A percentile compares a stretch with the other conserved stretches of the same genome.
phyloP scores from a whole-genome alignment of 768 basidiomycete genomes.

The Xerocomellus amylosporus region DNA sequence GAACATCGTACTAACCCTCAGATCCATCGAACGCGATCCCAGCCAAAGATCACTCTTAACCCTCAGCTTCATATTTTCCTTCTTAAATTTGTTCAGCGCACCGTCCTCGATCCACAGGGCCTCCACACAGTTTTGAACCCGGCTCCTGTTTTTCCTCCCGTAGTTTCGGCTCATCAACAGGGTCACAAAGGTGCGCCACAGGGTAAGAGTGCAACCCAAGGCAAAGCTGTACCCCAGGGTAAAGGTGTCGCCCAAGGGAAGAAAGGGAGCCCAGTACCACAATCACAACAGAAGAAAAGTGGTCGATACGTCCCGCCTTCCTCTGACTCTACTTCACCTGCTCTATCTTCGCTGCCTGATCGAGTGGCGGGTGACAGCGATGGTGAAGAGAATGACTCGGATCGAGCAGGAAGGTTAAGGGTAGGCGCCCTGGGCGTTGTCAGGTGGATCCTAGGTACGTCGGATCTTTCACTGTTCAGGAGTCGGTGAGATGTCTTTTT shows the following conservation, averaged over 20 bases:
- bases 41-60: constrained; percentile 32
- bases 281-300: constrained; percentile 29
- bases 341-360: constrained; percentile 20
- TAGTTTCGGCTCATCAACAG: constrained; percentile 7
- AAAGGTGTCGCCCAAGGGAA: constrained; percentile 15
- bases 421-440: constrained; percentile 66
- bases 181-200: constrained; percentile 1
- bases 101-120: constrained; percentile 58
- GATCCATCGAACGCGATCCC: not conserved
- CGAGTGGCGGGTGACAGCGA: constrained; percentile 26
- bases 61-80: constrained; percentile 36
- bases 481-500: not conserved
- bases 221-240: not conserved
- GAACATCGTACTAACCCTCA: not conserved
- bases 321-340: constrained; percentile 31
- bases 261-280: constrained; percentile 22
- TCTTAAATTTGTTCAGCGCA: constrained; percentile 49
- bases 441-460: constrained; percentile 61
- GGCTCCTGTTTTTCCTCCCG: constrained; percentile 38
- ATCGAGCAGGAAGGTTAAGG: constrained; percentile 66
- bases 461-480: not conserved
- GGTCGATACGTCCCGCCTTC: constrained; percentile 33
- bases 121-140: constrained; percentile 66
- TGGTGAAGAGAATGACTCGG: constrained; percentile 66
- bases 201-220: not conserved